A percentile compares a stretch with the other conserved stretches of the same genome.
Evolutionary conservation across 768 basidiomycete species (phyloP).

Genomic region (Trametes gibbosa): DNA sequence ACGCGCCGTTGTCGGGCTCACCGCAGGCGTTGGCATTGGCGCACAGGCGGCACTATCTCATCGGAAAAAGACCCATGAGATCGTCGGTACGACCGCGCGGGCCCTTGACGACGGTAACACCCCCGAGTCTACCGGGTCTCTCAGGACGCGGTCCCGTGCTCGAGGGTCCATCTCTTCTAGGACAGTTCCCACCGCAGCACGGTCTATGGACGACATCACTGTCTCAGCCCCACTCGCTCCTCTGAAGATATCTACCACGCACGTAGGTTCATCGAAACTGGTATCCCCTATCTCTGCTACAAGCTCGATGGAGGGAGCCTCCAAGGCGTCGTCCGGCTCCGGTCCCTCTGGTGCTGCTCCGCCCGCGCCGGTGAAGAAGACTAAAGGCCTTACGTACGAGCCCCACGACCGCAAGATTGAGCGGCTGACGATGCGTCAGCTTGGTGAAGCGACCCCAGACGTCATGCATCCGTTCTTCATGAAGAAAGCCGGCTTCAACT

Average conservation of each 20-base stretch:
- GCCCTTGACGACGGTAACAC: neutral
- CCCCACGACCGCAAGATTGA: constrained; percentile 66
- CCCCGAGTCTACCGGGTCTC: neutral
- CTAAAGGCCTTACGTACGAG: constrained; percentile 45
- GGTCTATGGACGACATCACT: constrained; percentile 10
- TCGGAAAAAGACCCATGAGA: constrained; percentile 12
- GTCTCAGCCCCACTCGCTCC: neutral
- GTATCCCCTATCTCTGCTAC: constrained; percentile 3
- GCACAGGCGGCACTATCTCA: constrained; percentile 1
- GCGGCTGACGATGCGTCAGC: constrained; percentile 78
- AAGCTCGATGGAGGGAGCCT: neutral
- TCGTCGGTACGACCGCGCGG: neutral
- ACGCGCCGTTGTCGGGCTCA: constrained; percentile 26
- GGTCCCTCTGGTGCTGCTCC: neutral
- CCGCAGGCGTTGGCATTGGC: neutral
- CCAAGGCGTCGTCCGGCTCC: neutral
- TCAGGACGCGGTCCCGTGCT: constrained; percentile 2
- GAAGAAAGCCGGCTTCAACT: constrained; percentile 79
- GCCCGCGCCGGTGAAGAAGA: constrained; percentile 18
- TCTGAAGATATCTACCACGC: constrained; percentile 2
- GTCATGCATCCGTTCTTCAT: constrained; percentile 87
- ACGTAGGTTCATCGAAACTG: neutral
- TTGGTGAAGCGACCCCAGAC: constrained; percentile 87
- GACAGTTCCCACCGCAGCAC: constrained; percentile 3
- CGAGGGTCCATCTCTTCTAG: constrained; percentile 12